Evolutionary conservation across 129 eudicot genomes (phyloP).

Genomic region (Helichrysum umbraculigerum): DNA sequence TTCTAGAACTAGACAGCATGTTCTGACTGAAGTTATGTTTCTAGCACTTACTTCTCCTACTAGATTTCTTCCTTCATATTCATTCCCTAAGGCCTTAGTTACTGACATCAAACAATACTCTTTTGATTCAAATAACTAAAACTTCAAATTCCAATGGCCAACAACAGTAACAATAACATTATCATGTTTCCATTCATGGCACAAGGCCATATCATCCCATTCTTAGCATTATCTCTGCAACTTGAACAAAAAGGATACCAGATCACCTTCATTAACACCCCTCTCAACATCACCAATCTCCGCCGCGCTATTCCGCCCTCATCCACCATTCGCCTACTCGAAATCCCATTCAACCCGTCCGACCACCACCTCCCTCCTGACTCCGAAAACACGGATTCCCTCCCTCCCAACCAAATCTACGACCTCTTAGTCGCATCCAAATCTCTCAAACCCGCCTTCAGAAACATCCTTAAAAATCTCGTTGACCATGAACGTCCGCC

Average conservation of each 20-base stretch:
- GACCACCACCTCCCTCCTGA: constrained; percentile 64
- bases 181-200: constrained; percentile 82
- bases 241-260: constrained; percentile 46
- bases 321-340: constrained; percentile 51
- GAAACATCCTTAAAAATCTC: constrained; percentile 28
- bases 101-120: not conserved
- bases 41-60: constrained; percentile 8
- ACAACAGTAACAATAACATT: constrained; percentile 32
- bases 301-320: constrained; percentile 37
- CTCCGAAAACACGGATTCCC: constrained; percentile 55
- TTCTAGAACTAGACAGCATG: constrained; percentile 2
- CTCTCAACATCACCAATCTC: constrained; percentile 66
- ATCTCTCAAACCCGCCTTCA: constrained; percentile 36
- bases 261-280: constrained; percentile 65
- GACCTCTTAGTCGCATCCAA: constrained; percentile 45
- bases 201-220: constrained; percentile 77
- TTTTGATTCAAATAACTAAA: not conserved
- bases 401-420: constrained; percentile 38
- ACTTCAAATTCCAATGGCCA: constrained; percentile 14
- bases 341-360: constrained; percentile 66
- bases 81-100: not conserved
- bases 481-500: constrained; percentile 32
- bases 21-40: not conserved
- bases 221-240: constrained; percentile 52
- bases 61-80: not conserved